Base-by-base conservation (phyloP, 164 flowering plant species). In the Tetrastigma voinierianum region DNA sequence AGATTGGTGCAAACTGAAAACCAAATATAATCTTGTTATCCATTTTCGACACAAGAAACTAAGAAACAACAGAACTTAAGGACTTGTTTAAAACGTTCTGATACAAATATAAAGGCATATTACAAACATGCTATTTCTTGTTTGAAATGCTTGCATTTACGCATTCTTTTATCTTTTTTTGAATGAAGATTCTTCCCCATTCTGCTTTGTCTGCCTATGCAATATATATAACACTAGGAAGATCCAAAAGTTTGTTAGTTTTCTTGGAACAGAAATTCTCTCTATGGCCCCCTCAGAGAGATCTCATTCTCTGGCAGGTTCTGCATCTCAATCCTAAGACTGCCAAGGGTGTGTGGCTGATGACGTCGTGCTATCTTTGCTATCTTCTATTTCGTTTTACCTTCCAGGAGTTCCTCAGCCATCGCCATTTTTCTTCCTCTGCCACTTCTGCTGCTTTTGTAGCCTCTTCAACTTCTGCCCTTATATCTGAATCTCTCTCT, bases 371-470 rank as follows among this genome's bases (percentile, higher is more conserved):
- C 57, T 47, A 17, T 52, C 55, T 11, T 58, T 68, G 19, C 49
- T 63, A 40, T 17, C 65, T 19, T 53, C 68, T 3, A 21, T 47
- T 49, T 83, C 65, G 52, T 73, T 77, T 62, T 76, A 78, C 81
- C 81, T 52, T 57, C 75, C 61, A 47, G 45, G 32, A 85, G 82
- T 64, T 87, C 86, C 8, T 61, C 64, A 64, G 85, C 85, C 7
- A 83, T 65, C 2, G 55, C 72, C 21, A 18, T 61, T n/a, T 76
- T 77, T 40, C 89, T 0, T 82, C 81, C 52, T 81, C 86, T 10
- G 91, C 83, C 82, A 68, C 71, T 51, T 83, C 91, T 48, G 85
- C 85, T 18, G 70, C 61, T 73, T 67, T 85, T 53, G 76, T 13
- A 19, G 86, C 87, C 3, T 71, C 67, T 40, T 80, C 76, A 10